These are phyloP conservation scores for Aurantiochytrium sp. DNA, from an alignment of 108 stramenopile genomes.

Conservation along the genomic window DNA sequence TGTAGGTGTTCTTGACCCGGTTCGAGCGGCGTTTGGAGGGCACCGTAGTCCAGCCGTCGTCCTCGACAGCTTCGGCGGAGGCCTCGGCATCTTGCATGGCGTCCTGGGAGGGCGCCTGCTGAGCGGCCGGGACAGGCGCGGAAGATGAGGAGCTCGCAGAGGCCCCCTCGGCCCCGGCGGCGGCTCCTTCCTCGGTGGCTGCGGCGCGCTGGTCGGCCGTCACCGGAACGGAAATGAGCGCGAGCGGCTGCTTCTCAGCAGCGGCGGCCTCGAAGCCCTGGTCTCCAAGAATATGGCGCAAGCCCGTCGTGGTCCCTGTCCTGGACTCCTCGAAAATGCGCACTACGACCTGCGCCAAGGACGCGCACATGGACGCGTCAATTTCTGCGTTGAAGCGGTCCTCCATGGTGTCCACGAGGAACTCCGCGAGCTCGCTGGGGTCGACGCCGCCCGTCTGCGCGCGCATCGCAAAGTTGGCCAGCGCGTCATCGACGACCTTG, in stretches of 20 bases:
- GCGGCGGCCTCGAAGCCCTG: background rate
- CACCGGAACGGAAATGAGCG: background rate
- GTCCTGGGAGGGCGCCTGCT: too few relatives aligned
- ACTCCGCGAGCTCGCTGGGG: background rate
- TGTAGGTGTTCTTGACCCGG: background rate
- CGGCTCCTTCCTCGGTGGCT: too few relatives aligned
- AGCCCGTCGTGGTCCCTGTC: background rate
- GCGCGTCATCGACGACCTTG: background rate
- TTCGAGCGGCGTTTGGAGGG: background rate
- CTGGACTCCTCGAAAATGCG: background rate
- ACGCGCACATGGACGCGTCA: background rate
- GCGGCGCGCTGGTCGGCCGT: background rate
- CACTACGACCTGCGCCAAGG: background rate
- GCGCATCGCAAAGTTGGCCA: conserved; percentile 19
- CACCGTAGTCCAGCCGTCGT: background rate
- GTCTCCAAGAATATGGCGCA: conserved; percentile 24
- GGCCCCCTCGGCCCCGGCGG: too few relatives aligned
- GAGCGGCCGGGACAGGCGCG: background rate
- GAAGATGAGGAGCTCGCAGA: background rate
- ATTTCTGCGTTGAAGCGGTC: conserved; percentile 25
- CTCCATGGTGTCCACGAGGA: conserved; percentile 10
- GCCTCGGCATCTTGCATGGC: background rate
- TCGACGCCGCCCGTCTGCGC: background rate
- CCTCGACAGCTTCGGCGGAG: background rate
- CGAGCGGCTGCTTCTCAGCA: background rate